A percentile compares a stretch with the other conserved stretches of the same genome.
Evolutionary conservation across 768 basidiomycete species (phyloP).

Genomic region (Amanita pallidorosea): DNA sequence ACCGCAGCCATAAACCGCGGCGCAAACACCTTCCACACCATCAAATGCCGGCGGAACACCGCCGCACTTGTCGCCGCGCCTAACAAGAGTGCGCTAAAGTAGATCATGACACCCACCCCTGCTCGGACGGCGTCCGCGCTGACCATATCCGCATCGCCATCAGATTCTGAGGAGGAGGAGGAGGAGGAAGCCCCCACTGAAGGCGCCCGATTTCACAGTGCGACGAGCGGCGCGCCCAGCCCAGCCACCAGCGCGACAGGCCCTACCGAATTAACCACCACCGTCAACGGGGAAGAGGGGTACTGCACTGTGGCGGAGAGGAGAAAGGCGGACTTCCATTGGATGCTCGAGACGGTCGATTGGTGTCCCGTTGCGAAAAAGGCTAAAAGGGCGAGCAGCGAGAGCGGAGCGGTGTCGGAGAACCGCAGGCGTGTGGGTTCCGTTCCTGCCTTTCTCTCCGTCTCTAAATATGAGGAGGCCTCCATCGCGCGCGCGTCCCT

Average conservation of each 20-base stretch:
- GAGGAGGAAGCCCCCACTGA: neutral
- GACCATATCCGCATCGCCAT: constrained; percentile 16
- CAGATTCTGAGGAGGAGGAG: neutral
- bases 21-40: constrained; percentile 99
- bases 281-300: constrained; percentile 64
- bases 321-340: constrained; percentile 93
- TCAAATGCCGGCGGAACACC: constrained; percentile 72
- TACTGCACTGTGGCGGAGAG: constrained; percentile 60
- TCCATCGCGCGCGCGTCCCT: constrained; percentile 56
- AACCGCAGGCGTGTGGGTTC: constrained; percentile 35
- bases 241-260: constrained; percentile 49
- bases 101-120: constrained; percentile 54
- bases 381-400: constrained; percentile 61
- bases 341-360: constrained; percentile 76
- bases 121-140: constrained; percentile 36
- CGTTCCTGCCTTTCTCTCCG: neutral
- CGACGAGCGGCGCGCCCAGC: constrained; percentile 60
- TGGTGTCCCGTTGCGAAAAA: constrained; percentile 94
- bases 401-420: constrained; percentile 60
- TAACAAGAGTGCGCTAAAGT: constrained; percentile 54
- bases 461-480: constrained; percentile 11
- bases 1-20: constrained; percentile 85
- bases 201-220: constrained; percentile 79
- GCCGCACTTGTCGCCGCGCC: constrained; percentile 68
- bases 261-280: constrained; percentile 70